A percentile compares a stretch with the other conserved stretches of the same genome.
Evolutionary conservation across 352 stramenopile species (phyloP).

Genomic region (Blastocystis sp.): DNA sequence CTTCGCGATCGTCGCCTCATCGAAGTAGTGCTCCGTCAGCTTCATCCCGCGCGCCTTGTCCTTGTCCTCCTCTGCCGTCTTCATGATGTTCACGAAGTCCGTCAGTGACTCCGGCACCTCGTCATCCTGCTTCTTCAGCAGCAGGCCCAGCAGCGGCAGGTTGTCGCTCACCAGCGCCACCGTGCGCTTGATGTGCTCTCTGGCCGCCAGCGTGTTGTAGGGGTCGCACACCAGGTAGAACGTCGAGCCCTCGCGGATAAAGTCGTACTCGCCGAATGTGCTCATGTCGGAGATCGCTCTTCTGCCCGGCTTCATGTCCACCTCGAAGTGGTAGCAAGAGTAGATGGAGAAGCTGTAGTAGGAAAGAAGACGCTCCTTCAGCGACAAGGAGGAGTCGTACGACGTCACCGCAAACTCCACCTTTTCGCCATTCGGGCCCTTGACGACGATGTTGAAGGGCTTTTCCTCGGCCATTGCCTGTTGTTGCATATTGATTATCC

Average conservation of each 20-base stretch:
- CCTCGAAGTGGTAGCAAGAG: constrained; percentile 37
- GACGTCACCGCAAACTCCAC: background rate
- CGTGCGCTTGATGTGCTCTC: constrained; percentile 46
- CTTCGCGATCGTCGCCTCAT: constrained; percentile 26
- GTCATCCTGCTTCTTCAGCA: constrained; percentile 47
- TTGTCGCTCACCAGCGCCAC: constrained; percentile 33
- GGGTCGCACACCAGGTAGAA: constrained; percentile 45
- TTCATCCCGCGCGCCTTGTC: background rate
- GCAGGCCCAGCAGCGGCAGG: constrained; percentile 18
- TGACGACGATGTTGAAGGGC: constrained; percentile 25
- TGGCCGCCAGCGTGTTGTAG: constrained; percentile 25
- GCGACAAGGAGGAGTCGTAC: constrained; percentile 9
- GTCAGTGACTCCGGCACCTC: constrained; percentile 2
- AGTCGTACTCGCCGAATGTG: constrained; percentile 2
- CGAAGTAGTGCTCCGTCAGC: constrained; percentile 38
- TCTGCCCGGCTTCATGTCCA: constrained; percentile 20
- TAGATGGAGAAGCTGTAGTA: constrained; percentile 37
- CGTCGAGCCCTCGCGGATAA: constrained; percentile 16
- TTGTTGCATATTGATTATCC: constrained; percentile 21
- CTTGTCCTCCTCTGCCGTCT: background rate
- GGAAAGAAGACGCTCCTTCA: background rate
- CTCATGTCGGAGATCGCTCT: background rate
- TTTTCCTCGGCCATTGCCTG: background rate
- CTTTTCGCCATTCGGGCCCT: constrained; percentile 29
- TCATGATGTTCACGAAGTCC: constrained; percentile 19